Conservation (phyloP, 2,329 filamentous ascomycete genomes). For the Arthroderma sp. region DNA sequence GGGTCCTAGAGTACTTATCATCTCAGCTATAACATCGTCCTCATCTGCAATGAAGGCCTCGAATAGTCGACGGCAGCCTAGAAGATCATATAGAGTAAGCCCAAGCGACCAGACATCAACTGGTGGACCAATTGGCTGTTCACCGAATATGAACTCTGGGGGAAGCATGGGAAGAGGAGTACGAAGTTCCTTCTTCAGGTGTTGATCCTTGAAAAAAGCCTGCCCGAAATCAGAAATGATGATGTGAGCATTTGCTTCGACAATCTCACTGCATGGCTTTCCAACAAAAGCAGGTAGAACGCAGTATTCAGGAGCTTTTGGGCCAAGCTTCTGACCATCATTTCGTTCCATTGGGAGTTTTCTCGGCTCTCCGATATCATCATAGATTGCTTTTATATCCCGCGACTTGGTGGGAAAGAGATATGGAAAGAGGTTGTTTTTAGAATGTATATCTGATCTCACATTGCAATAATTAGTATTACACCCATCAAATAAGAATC, state of each 20-base stretch:
- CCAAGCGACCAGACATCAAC: conserved; percentile 8
- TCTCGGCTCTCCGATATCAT: too few relatives aligned
- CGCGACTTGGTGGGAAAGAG: too few relatives aligned
- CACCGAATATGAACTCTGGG: conserved; percentile 5
- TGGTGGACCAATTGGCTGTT: conserved; percentile 2
- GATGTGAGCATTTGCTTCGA: background rate
- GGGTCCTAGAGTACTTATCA: conserved; percentile 7
- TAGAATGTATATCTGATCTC: too few relatives aligned
- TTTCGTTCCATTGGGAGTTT: too few relatives aligned
- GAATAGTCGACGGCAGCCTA: conserved; percentile 6
- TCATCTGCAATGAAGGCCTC: background rate
- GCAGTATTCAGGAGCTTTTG: background rate
- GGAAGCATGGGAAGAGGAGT: conserved; percentile 1
- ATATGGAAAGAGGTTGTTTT: too few relatives aligned
- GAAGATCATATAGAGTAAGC: conserved; percentile 5
- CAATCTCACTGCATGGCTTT: background rate
- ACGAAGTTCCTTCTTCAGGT: background rate
- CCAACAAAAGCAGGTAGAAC: background rate
- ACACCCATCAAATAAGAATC: too few relatives aligned
- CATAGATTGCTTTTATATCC: too few relatives aligned
- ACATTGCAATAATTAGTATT: too few relatives aligned
- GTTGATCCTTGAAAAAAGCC: background rate
- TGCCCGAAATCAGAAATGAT: background rate
- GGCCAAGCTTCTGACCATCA: background rate
- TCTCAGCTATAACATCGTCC: conserved; percentile 7